Percentiles rank a stretch among this genome's conserved stretches.
Conservation (phyloP, 768 basidiomycete genomes). For the Cystoderma amianthinum region DNA sequence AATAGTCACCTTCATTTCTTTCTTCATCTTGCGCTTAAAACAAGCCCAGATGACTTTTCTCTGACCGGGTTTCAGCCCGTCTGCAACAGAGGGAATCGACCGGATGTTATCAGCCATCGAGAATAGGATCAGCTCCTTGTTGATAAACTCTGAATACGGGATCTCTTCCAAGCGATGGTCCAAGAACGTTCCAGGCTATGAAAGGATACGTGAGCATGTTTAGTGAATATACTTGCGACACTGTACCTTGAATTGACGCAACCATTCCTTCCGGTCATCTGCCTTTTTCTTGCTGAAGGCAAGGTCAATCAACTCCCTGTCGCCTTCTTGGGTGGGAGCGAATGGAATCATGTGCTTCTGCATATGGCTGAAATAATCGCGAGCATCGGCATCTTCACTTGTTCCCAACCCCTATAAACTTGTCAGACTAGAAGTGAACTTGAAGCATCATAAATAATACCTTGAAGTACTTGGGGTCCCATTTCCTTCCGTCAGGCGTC, state of each 20-base stretch:
- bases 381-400: slow-evolving; percentile 82
- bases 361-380: slow-evolving; percentile 91
- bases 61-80: slow-evolving; percentile 96
- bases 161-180: slow-evolving; percentile 86
- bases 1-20: slow-evolving; percentile 72
- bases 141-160: slow-evolving; percentile 91
- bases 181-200: slow-evolving; percentile 86
- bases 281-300: slow-evolving; percentile 99
- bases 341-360: slow-evolving; percentile 94
- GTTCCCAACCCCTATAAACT: slow-evolving; percentile 84
- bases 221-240: too few species aligned
- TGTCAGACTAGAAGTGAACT: not conserved
- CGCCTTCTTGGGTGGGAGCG: slow-evolving; percentile 70
- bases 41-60: slow-evolving; percentile 94
- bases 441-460: slow-evolving; percentile 42
- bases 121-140: slow-evolving; percentile 95
- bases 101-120: slow-evolving; percentile 99
- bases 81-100: slow-evolving; percentile 90
- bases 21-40: slow-evolving; percentile 91
- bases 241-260: slow-evolving; percentile 81
- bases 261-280: slow-evolving; percentile 97
- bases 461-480: slow-evolving; percentile 97
- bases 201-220: too few species aligned
- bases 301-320: slow-evolving; percentile 87
- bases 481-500: slow-evolving; percentile 70